Conservation (phyloP, 768 basidiomycete genomes). For the Termitomyces sp. region DNA sequence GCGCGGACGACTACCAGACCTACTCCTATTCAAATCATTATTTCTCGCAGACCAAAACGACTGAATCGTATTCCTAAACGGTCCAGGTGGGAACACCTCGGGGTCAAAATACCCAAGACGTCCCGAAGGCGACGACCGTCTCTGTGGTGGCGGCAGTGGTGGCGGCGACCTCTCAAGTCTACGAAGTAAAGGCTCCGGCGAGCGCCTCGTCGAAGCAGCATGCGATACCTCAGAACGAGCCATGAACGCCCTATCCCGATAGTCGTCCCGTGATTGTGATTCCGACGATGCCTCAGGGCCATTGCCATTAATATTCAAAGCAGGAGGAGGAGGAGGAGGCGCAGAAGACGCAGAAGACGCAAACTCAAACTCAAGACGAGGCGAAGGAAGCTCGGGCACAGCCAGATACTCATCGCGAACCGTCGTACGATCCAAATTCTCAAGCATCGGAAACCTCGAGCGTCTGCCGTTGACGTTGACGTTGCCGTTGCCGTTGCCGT, state of each 20-base stretch:
- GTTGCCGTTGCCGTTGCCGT: no score
- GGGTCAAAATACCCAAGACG: constrained; percentile 24
- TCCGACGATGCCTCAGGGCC: not conserved
- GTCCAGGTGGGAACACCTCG: constrained; percentile 36
- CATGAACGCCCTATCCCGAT: not conserved
- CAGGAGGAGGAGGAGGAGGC: no score
- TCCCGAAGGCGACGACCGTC: constrained; percentile 6
- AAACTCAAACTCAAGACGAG: constrained; percentile 19
- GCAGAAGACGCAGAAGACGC: not conserved
- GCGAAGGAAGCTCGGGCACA: constrained; percentile 18
- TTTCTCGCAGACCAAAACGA: constrained; percentile 17
- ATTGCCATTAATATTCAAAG: not conserved
- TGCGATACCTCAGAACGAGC: not conserved
- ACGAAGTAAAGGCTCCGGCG: constrained; percentile 3
- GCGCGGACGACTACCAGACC: not conserved
- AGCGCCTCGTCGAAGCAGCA: not conserved
- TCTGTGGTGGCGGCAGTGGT: no score
- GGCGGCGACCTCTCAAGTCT: constrained; percentile 1
- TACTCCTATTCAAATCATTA: no score
- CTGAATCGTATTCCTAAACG: constrained; percentile 43
- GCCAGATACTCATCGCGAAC: constrained; percentile 7
- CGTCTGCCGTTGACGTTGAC: not conserved
- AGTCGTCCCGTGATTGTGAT: not conserved
- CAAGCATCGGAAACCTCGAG: not conserved
- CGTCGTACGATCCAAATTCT: not conserved